Base-by-base conservation (phyloP, 1,284 basidiomycete genomes). In the Ceratobasidium sp. region DNA sequence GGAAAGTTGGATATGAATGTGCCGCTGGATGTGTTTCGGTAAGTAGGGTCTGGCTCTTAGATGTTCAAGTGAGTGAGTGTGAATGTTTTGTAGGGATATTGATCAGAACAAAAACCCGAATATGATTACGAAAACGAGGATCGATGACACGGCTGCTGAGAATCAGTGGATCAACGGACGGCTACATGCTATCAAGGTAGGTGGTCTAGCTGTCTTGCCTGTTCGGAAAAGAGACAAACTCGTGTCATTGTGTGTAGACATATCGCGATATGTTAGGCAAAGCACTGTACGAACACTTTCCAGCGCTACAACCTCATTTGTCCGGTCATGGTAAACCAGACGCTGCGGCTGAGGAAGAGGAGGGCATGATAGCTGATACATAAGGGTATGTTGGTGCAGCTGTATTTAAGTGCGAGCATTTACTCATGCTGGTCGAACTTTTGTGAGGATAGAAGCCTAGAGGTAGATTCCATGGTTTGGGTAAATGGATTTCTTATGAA, bases 121-220 rank as follows among this genome's bases (percentile, higher is more conserved):
- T 49, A 79, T 73, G 28, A 77, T 77, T 51, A 78, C 80, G 10
- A 81, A 81, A 60, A 71, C 63, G 42, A 61, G 77, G 42, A 69
- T 80, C 56, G 80, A 81, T 44, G 77, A 79, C 51, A 77, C 80
- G 39, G 80, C 79, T 5, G 80, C 77, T 20, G 80, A 81, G 71
- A 81, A 80, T 51, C 80, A 81, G 73, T 80, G 75, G 51, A 79
- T 77, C 28, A 66, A 79, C 40, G 80, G 77, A 9, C 60, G 80
- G 44, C 42, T 81, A 9, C 15, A 89, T 88, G 9, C 91, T 90
- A 81, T 86, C 87, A 68, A 88, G 89, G 83, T 84, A 68, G 66
- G 81, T 77, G n/a, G 12, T 18, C 20, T 46, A 40, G 33, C 12
- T 51, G 33, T 13, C 10, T 44, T 2, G 28, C 20, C 46, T 23